Percentiles rank a stretch among this genome's conserved stretches.
Evolutionary conservation across 148 eudicot genomes (phyloP).

Genomic region (Vaccinium macrocarpon): DNA sequence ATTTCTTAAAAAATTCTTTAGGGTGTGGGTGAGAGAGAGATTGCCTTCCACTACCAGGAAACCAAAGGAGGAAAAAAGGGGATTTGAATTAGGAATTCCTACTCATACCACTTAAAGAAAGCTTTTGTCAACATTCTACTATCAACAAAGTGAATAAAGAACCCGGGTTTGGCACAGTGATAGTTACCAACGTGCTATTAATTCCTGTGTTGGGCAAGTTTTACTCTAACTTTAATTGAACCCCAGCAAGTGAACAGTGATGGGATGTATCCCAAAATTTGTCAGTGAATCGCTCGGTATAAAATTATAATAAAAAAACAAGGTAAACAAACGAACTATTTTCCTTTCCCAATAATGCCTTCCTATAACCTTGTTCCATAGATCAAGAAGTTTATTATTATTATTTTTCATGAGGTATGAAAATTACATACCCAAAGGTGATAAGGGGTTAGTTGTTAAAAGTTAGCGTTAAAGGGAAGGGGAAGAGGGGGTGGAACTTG

Average conservation of each 20-base stretch:
- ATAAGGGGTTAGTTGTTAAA: no score
- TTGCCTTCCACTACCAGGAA: constrained; percentile 15
- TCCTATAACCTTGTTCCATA: background rate
- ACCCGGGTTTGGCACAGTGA: background rate
- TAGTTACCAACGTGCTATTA: background rate
- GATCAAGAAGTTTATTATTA: background rate
- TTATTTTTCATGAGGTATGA: no score
- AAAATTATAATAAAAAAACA: background rate
- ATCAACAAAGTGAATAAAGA: background rate
- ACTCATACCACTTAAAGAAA: background rate
- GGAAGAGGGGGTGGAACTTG: no score
- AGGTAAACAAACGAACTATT: background rate
- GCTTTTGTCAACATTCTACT: constrained; percentile 5
- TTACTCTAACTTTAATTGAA: background rate
- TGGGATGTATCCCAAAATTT: background rate
- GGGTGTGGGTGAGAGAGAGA: background rate
- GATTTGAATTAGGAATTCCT: background rate
- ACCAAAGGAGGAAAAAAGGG: background rate
- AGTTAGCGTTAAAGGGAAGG: no score
- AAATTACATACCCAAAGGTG: no score
- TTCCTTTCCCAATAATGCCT: background rate
- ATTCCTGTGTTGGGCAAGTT: background rate
- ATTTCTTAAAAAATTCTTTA: background rate
- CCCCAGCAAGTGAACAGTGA: background rate
- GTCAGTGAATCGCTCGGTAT: background rate